Evolutionary conservation across 1,139 yeast genomes (phyloP).

Genomic region (Neolecta irregularis): DNA sequence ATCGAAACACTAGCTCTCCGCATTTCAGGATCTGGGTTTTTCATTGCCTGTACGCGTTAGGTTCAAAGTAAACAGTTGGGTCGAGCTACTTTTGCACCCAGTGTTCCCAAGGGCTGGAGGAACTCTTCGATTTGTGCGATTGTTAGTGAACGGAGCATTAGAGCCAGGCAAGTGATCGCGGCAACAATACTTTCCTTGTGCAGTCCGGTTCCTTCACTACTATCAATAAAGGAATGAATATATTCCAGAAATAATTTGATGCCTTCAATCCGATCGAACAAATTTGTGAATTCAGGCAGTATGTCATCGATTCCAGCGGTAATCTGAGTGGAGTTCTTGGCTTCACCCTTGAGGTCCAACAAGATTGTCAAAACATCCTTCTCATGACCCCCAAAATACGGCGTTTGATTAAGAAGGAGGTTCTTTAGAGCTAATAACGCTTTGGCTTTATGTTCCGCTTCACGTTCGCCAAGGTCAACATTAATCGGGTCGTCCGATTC

Average conservation of each 20-base stretch:
- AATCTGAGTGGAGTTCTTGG: constrained; percentile 4
- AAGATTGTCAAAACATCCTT: constrained; percentile 3
- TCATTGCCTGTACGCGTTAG: constrained; percentile 1
- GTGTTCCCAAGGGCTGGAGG: constrained; percentile 4
- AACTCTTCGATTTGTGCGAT: constrained; percentile 4
- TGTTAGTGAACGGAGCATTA: constrained; percentile 5
- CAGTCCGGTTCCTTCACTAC: constrained; percentile 6
- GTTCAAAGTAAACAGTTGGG: background rate
- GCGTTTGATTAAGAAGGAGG: constrained; percentile 9
- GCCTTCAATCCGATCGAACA: constrained; percentile 7
- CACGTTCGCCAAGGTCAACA: no score
- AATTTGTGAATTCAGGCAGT: constrained; percentile 5
- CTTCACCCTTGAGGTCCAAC: constrained; percentile 4
- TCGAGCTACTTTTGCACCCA: constrained; percentile 1
- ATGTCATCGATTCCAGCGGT: constrained; percentile 11
- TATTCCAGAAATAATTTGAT: constrained; percentile 5
- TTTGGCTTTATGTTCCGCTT: constrained; percentile 7
- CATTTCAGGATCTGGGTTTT: constrained; percentile 8
- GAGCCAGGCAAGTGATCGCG: constrained; percentile 7
- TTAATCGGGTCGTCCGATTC: no score
- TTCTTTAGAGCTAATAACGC: constrained; percentile 5
- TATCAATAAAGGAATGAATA: constrained; percentile 6
- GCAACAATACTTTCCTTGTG: constrained; percentile 4
- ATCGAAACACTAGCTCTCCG: constrained; percentile 11
- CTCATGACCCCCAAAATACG: constrained; percentile 10